Evolutionary conservation across 495 filamentous ascomycete genomes (phyloP), one percentile per base, ranked within the genome.

Genomic region (Polyplosphaeria fusca): DNA sequence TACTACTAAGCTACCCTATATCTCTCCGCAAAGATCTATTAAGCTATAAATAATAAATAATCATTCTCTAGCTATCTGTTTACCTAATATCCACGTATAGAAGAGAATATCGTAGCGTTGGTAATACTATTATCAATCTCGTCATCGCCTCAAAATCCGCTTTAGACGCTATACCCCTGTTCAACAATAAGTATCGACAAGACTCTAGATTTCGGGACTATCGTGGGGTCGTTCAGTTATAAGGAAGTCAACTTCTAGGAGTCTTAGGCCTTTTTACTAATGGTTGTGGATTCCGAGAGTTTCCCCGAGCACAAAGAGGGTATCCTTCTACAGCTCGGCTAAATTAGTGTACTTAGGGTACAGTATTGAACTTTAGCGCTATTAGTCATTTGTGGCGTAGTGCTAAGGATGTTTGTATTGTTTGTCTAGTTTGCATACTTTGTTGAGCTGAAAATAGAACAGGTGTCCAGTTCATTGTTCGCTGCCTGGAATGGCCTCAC

Each of bases 241-340:
- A 19, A 28, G 30, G 44, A 39, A 53, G 19, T 28, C 3, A 28
- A 13, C 3, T 14, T 4, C 19, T 11, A 44, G 30, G 22, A 24
- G 14, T 44, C 30, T 11, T 18, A 44, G 50, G 4, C 39, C 18
- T 2, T 54, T 27, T 24, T 3, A 43, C 12, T 5, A 4, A 43
- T 19, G 24, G 39, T 43, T 5, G 50, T 54, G 24, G 20, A 43
- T 12, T 44, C 50, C 16, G 24, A 28, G 50, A 54, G 50, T 54
- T 54, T 54, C 23, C 23, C 22, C 24, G 24, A 44, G 7, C 39
- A 46, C 1, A 47, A 63, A 44, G 28, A 59, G 46, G 60, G 49
- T 35, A 35, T 35, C 30, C 14, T 37, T 38, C 14, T 18, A 9
- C 12, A 48, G 43, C 24, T 48, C 14, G 14, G 16, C 26, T 28